Percentiles rank a stretch among this genome's conserved stretches.
phyloP scores from a whole-genome alignment of 176 grass and related monocot species.

The Chloris gayana region DNA sequence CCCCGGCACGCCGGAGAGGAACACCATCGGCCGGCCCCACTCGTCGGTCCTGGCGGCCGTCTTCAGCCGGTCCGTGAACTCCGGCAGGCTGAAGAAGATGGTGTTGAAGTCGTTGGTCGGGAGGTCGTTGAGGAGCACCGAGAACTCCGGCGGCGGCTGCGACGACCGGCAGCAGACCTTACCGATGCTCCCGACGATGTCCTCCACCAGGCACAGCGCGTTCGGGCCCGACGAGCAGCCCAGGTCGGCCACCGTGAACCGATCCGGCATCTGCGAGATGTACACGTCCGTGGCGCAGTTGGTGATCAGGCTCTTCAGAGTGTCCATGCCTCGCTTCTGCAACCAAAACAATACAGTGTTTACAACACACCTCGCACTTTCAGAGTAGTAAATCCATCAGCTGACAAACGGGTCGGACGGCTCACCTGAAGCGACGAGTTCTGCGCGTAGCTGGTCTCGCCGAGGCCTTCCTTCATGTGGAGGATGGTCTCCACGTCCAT shows the following conservation, averaged over 20 bases:
- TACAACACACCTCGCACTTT: slow-evolving; percentile 6
- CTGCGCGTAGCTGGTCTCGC: slow-evolving; percentile 90
- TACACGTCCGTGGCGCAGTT: slow-evolving; percentile 65
- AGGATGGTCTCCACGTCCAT: slow-evolving; percentile 90
- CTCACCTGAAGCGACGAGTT: slow-evolving; percentile 93
- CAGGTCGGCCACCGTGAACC: slow-evolving; percentile 86
- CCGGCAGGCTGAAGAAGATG: slow-evolving; percentile 74
- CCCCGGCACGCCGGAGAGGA: slow-evolving; percentile 78
- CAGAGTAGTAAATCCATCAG: neutral
- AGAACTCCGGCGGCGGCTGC: slow-evolving; percentile 76
- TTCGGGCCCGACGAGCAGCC: slow-evolving; percentile 94
- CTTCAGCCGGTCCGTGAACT: slow-evolving; percentile 66
- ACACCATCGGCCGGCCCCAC: slow-evolving; percentile 68
- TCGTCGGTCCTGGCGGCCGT: slow-evolving; percentile 47
- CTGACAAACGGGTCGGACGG: neutral
- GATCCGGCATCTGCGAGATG: slow-evolving; percentile 60
- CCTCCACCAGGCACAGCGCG: slow-evolving; percentile 71
- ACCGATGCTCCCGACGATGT: slow-evolving; percentile 67
- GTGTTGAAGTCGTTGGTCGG: slow-evolving; percentile 98
- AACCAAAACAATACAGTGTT: neutral
- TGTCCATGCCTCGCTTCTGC: slow-evolving; percentile 81
- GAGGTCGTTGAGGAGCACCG: slow-evolving; percentile 94
- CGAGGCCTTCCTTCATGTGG: slow-evolving; percentile 92
- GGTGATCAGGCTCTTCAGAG: slow-evolving; percentile 69
- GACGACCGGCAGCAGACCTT: slow-evolving; percentile 46